A percentile compares a stretch with the other conserved stretches of the same genome.
These are phyloP conservation scores for Monosporozyma servazzii DNA, from an alignment of 805 yeast species.

Conservation along the genomic window DNA sequence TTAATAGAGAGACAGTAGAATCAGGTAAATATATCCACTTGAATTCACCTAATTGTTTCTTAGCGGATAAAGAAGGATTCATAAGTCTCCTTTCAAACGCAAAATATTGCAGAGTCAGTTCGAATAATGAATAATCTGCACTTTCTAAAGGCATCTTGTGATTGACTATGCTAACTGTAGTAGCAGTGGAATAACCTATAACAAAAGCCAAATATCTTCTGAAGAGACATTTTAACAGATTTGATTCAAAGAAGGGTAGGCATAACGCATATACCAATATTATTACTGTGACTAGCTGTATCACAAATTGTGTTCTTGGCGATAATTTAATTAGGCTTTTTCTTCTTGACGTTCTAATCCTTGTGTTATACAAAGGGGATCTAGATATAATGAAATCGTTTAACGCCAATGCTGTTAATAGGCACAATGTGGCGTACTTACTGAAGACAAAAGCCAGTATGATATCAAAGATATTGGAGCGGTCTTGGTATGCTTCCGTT, in stretches of 20 bases:
- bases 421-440: slow-evolving; percentile 44
- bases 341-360: background rate
- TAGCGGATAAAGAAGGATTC: background rate
- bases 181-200: slow-evolving; percentile 33
- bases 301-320: background rate
- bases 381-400: slow-evolving; percentile 45
- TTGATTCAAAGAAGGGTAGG: background rate
- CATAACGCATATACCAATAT: background rate
- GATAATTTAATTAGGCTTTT: background rate
- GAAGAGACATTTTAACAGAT: background rate
- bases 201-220: background rate
- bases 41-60: background rate
- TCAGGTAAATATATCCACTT: slow-evolving; percentile 7
- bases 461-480: background rate
- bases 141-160: slow-evolving; percentile 27
- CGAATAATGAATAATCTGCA: slow-evolving; percentile 25
- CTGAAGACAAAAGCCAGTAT: slow-evolving; percentile 38
- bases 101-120: slow-evolving; percentile 21
- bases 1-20: slow-evolving; percentile 45
- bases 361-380: slow-evolving; percentile 1
- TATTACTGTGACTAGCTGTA: background rate
- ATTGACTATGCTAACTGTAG: slow-evolving; percentile 48
- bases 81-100: background rate
- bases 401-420: slow-evolving; percentile 48
- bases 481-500: background rate